Evolutionary conservation across 208 protist genomes (phyloP).

Genomic region (Lotmaria passim): DNA sequence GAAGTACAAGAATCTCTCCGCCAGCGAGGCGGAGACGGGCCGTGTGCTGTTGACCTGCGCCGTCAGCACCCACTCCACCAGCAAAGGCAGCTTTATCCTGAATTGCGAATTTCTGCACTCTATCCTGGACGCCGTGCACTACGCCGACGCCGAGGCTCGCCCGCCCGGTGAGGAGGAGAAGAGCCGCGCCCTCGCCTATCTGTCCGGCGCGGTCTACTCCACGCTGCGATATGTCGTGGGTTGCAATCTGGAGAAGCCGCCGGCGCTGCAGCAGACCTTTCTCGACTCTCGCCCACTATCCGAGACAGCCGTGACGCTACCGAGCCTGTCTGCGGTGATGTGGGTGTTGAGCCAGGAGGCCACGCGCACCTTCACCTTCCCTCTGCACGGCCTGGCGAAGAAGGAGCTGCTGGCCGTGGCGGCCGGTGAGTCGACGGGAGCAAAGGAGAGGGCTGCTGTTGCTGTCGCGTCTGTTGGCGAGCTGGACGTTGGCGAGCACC

Average conservation of each 20-base stretch:
- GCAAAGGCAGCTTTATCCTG: constrained; percentile 45
- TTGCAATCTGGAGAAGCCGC: constrained; percentile 62
- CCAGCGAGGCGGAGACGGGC: constrained; percentile 53
- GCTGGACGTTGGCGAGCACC: constrained; percentile 56
- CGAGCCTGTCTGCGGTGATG: constrained; percentile 74
- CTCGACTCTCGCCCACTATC: constrained; percentile 69
- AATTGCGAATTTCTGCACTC: constrained; percentile 68
- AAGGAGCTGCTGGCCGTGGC: constrained; percentile 42
- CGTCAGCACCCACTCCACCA: constrained; percentile 12
- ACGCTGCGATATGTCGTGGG: constrained; percentile 81
- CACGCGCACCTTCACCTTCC: constrained; percentile 52
- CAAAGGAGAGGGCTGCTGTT: neutral
- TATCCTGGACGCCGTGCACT: constrained; percentile 77
- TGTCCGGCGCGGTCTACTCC: constrained; percentile 69
- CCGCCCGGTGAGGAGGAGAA: constrained; percentile 76
- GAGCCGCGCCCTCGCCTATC: constrained; percentile 51
- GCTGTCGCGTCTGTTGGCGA: constrained; percentile 18
- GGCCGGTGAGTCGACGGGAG: constrained; percentile 13
- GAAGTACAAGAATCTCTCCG: constrained; percentile 64
- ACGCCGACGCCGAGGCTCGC: constrained; percentile 77
- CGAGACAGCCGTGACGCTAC: constrained; percentile 41
- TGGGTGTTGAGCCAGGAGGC: constrained; percentile 63
- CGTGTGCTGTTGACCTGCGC: constrained; percentile 29
- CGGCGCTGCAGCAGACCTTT: constrained; percentile 52
- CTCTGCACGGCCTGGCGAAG: constrained; percentile 51